Base-by-base conservation (phyloP, 768 basidiomycete genomes). In the Guyanaporus albipodus region DNA sequence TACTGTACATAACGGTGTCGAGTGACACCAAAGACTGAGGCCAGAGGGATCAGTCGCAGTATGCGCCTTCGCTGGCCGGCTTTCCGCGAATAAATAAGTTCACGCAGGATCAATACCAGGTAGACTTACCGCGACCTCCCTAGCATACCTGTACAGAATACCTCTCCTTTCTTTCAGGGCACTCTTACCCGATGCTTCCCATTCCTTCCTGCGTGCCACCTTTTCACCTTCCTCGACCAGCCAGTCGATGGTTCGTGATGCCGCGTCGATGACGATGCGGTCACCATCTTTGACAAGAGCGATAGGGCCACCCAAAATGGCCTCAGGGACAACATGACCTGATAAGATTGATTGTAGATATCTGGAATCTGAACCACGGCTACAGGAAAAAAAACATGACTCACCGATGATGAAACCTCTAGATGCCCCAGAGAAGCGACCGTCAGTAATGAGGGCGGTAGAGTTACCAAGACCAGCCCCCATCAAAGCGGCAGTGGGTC, bases 241-340 rank as follows among this genome's bases (percentile, higher is more conserved):
- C 88, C 88, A 91, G 54, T 81, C 72, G 52, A 92, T 87, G 6
- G 73, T 68, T 56, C 80, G 73, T 23, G 64, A 77, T 47, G 73
- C 78, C 2, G 88, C 66, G 61, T 92, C 87, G 49, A 93, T 85
- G 46, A 83, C 57, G 51, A 93, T 83, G 38, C 64, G 71, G 63
- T 94, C 91, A 6, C 91, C 91, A 53, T 93, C 89, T 57, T 82
- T 71, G 41, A 91, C 85, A 17, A 93, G 78, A 23, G 88, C 91
- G 55, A 94, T 93, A 3, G 91, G 91, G 0, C 91, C 91, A 44
- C 90, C 90, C 22, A 87, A 69, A 26, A 77, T 78, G 17, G 90
- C 90, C 64, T 82, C 79, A 5, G 79, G 79, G 26, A 74, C 73
- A 46, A 80, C 73, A 49, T 83, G 79, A 28, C 80, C 90, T 67